Percentiles rank a stretch among this genome's conserved stretches.
phyloP scores from a whole-genome alignment of 2,329 filamentous ascomycete species.

The Stemphylium vesicarium region DNA sequence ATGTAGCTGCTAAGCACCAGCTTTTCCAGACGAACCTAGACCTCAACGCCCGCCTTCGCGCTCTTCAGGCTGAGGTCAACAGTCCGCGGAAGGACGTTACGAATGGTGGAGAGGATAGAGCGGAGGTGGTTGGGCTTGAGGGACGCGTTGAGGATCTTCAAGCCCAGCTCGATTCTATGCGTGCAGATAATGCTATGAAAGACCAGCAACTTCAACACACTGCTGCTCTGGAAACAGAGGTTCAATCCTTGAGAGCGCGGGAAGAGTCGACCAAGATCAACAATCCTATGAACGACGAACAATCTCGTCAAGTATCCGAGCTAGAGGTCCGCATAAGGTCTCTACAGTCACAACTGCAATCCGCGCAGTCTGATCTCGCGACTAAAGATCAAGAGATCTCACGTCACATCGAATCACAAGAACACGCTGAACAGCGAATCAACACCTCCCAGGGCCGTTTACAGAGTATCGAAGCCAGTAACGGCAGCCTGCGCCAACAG shows the following conservation, averaged over 20 bases:
- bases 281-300: background rate
- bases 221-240: background rate
- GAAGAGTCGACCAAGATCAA: background rate
- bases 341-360: slow-evolving; percentile 30
- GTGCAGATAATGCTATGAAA: slow-evolving; percentile 1
- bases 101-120: background rate
- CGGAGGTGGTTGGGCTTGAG: slow-evolving; percentile 2
- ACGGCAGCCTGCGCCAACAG: slow-evolving; percentile 41
- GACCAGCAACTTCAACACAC: slow-evolving; percentile 1
- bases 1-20: slow-evolving; percentile 34
- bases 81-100: background rate
- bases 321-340: slow-evolving; percentile 8
- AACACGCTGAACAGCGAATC: slow-evolving; percentile 32
- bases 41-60: slow-evolving; percentile 29
- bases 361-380: slow-evolving; percentile 22
- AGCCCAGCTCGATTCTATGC: background rate
- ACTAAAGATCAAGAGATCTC: slow-evolving; percentile 36
- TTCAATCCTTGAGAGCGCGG: background rate
- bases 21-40: slow-evolving; percentile 33
- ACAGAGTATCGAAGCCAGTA: slow-evolving; percentile 36
- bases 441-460: slow-evolving; percentile 38
- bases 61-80: slow-evolving; percentile 28
- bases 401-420: slow-evolving; percentile 31
- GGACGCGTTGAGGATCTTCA: background rate
- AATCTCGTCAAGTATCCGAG: slow-evolving; percentile 3